Evolutionary conservation across 2,329 filamentous ascomycete genomes (phyloP), one percentile per base, ranked within the genome.

Genomic region (Lomentospora prolificans): DNA sequence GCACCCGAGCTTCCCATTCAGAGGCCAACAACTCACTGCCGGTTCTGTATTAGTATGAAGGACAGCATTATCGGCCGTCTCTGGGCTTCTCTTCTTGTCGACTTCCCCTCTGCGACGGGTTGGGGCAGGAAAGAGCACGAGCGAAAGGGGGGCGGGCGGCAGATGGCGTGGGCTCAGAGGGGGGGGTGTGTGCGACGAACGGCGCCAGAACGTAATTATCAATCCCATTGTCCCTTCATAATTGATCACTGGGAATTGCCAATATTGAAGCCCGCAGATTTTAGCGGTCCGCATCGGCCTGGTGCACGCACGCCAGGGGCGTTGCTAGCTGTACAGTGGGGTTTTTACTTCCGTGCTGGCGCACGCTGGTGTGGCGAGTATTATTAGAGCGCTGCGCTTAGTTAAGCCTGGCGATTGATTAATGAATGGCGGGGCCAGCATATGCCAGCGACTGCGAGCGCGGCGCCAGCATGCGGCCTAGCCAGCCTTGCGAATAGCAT

Each of bases 31-130:
- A 58, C 59, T 58, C 51, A 90, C 86, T 92, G 88, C 63, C 88
- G 82, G 67, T 92, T 92, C 67, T 92, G 88, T 55, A 92, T 89
- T 57, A 92, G 73, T 61, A 92, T 90, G 67, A 91, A 92, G 36
- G 87, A 91, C 65, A 92, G 79, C 66, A 91, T 74, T 25, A 48
- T 60, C 41, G 14, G 12, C n/a, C 14, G 28, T 27, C 19, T n/a
- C 28, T 48, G n/a, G 14, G 14, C 17, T n/a, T 9, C 50, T 31
- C 25, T 36, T n/a, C 25, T 55, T 25, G 19, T 9, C n/a, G 41
- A 46, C n/a, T 41, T 28, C 22, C 3, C 7, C 3, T n/a, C 24
- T 30, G 48, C 10, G 24, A 51, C 19, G n/a, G n/a, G n/a, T 51
- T 51, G 24, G 25, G 25, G 48, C n/a, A 46, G 41, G n/a, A 22